These are phyloP conservation scores for Stentor coeruleus DNA, from an alignment of 73 alveolate species.

Conservation along the genomic window DNA sequence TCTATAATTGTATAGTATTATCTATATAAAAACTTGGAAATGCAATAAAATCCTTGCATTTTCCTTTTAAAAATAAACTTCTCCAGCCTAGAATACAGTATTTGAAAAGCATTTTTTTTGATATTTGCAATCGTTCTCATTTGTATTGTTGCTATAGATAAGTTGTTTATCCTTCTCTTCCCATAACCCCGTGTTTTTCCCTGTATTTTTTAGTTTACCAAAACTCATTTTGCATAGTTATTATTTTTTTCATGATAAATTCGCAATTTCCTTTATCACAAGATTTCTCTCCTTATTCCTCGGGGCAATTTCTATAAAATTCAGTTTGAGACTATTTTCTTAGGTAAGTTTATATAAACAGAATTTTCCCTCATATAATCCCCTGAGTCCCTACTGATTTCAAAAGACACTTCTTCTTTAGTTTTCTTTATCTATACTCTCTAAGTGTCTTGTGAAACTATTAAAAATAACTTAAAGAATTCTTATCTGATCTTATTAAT, in stretches of 20 bases:
- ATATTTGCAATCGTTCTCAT: not conserved
- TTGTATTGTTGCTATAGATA: not conserved
- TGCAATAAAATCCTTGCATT: constrained; percentile 5
- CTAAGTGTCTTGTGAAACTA: too few relatives aligned
- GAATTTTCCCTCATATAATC: not conserved
- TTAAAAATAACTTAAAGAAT: not conserved
- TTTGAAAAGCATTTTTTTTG: constrained; percentile 9
- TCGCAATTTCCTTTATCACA: not conserved
- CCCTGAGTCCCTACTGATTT: not conserved
- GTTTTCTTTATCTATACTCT: not conserved
- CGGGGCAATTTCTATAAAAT: not conserved
- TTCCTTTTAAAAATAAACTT: not conserved
- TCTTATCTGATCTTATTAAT: too few relatives aligned
- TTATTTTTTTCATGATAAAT: too few relatives aligned
- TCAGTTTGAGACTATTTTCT: not conserved
- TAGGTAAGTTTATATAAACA: not conserved
- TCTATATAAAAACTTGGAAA: not conserved
- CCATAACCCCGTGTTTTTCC: too few relatives aligned
- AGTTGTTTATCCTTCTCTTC: too few relatives aligned
- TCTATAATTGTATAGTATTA: too few relatives aligned
- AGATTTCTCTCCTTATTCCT: not conserved
- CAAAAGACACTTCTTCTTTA: constrained; percentile 1
- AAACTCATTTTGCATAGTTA: not conserved
- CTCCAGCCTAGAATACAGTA: not conserved
- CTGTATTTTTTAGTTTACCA: not conserved